Evolutionary conservation across 352 stramenopile species (phyloP), one percentile per base, ranked within the genome.

Genomic region (Globisporangium spinosum): DNA sequence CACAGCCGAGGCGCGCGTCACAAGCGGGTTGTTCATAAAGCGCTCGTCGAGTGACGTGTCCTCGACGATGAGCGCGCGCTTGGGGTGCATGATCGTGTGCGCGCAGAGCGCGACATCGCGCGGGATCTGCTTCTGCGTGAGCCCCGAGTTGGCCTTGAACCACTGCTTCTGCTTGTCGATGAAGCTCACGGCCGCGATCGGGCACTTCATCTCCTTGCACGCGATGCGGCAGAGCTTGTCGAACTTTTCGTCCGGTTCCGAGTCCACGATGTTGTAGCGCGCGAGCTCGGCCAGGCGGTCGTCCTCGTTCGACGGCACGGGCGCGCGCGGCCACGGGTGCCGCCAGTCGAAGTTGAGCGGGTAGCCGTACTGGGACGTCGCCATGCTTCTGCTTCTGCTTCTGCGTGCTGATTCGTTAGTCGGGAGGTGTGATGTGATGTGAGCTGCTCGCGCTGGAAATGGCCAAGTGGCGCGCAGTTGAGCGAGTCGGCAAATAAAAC

Each of bases 121-220:
- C 66, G 87, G 87, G 68, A 94, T 93, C 77, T 92, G 83, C 49
- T 87, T 87, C 70, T 94, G 87, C 66, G 87, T 93, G 66, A 94
- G 76, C 13, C 87, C 87, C 63, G 73, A 85, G 75, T 93, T 94
- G 64, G 87, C 87, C 73, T 94, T 94, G 73, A 94, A 94, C 87
- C 87, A 94, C 77, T 94, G 84, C 70, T 89, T 90, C 62, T 91
- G 79, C 68, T 91, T 90, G 77, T 95, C 87, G 64, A 95, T 89
- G 70, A 95, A 93, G 71, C 77, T 89, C 51, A 94, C 83, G 57
- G 87, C 87, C n/a, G 87, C 83, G 65, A 94, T 94, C 59, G 87
- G 87, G 54, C 87, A 93, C 80, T 94, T 93, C 87, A 94, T 93
- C 70, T 93, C 87, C 68, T 94, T 94, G 79, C 87, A 93, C 70